Evolutionary conservation across 768 basidiomycete genomes (phyloP), one percentile per base, ranked within the genome.

Genomic region (Tylopilus subfusipes): DNA sequence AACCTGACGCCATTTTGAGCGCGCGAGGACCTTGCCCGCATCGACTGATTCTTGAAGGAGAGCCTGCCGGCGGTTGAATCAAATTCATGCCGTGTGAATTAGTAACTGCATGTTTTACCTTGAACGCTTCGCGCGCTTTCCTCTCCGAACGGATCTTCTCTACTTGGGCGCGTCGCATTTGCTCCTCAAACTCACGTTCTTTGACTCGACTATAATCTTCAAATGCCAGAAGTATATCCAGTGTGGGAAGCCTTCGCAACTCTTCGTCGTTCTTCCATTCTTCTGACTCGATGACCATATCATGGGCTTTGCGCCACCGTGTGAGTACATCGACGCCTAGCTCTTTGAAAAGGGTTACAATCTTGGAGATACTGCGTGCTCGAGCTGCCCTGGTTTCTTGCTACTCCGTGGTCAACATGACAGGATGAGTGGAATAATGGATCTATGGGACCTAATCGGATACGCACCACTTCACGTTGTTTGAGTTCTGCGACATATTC

Each of bases 271-370:
- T 70, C 42, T 79, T 81, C 87, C 90, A 99, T 43, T 88, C 87
- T 0, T 85, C 80, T 2, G 92, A 90, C 19, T 86, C 84, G 10
- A 83, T 64, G 36, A 99, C 81, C 58, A 88, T 76, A 18, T 82
- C 79, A 60, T 90, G 88, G 1, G 94, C 93, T 54, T 83, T 81
- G 47, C 90, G 81, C 94, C 96, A 99, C 21, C 92, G 85, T 1
- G 93, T 95, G n/a, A 91, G 78, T 44, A 98, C 93, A 63, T 95
- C 92, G 18, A 98, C 89, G 48, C 88, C 83, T 42, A 98, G 82
- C 34, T 85, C 76, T 64, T 93, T 92, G 78, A 98, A 90, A 27
- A 98, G 78, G 0, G 79, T 72, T 12, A 93, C 86, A 45, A 99
- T 83, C 65, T 91, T 93, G 40, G 82, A 80, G 57, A 95, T 85